Base-by-base conservation (phyloP, 257 asterid genomes). In the Gentiana macrophylla region DNA sequence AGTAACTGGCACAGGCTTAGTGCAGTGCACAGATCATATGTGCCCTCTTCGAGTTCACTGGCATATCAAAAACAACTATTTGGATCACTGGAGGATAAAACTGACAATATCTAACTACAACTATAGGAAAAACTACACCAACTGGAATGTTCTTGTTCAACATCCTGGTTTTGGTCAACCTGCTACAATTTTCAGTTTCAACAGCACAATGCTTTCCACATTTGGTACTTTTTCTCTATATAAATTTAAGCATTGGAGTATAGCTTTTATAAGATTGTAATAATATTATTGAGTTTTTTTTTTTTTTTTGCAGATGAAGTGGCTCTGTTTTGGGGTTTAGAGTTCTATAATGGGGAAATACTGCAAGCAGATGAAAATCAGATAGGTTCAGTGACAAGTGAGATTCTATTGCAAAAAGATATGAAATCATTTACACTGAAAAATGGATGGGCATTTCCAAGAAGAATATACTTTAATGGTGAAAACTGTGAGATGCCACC, bases 381-480 rank as follows among this genome's bases (percentile, higher is more conserved):
- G 53, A 36, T 76, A 6, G 89, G 89, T 56, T 80, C 85, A 46
- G 92, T 72, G 59, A 75, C 78, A 1, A 77, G 90, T 52, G 95
- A 80, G 61, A 66, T 86, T 59, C 80, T 86, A 33, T 3, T 86
- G 65, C 68, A 43, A 10, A 82, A 82, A 70, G 80, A 86, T 69
- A 49, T 62, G 53, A 50, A 48, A 32, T 64, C 83, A 37, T 86
- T 86, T 51, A 86, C 84, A 2, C 68, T 82, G 3, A 66, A 83
- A 4, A 78, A 78, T 63, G 95, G 89, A 7, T 86, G 95, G 93
- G 86, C 75, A 3, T 75, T 82, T 64, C 95, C 95, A 4, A 80
- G 89, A 64, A 73, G 71, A 54, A 63, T 86, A 66, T 86, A 77
- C 63, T 73, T 86, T 77, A 74, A 86, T 56, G 93, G 95, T 32